Evolutionary conservation across 768 basidiomycete genomes (phyloP), one percentile per base, ranked within the genome.

Genomic region (Melanogaster broomeanus): DNA sequence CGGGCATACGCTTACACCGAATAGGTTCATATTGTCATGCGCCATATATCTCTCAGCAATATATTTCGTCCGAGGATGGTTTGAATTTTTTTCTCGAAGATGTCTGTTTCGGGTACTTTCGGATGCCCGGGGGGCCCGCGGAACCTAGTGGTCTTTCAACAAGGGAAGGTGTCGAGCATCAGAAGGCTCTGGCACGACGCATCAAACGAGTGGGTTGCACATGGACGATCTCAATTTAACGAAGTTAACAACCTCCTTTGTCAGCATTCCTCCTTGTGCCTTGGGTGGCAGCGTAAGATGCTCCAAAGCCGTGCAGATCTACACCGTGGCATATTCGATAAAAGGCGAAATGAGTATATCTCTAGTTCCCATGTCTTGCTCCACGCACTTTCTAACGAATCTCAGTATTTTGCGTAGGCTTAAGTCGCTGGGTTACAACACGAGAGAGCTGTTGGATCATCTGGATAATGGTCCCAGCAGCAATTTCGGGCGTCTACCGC

Each of bases 211-310:
- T 60, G 22, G 13, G 59, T 48, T 15, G 2, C 44, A 1, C 12
- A 18, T 37, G 16, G 4, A 28, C 4, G 3, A 10, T 35, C 24
- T 12, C 37, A n/a, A 16, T 18, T 16, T 11, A 4, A 15, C 4
- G 2, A 25, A 18, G 2, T 40, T 21, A 16, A 37, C 22, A 13
- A 4, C 3, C 21, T n/a, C 19, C 5, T 22, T 24, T 18, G 10
- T n/a, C 35, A 60, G 58, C 46, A 60, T 35, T 59, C 53, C 18
- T n/a, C 1, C 6, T 9, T 19, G 8, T 56, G 53, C 16, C 18
- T 0, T 24, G 11, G 18, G 9, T 61, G 49, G 59, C 39, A 59
- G 11, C 2, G 1, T 21, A 3, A 0, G 11, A 24, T 16, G 22
- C 25, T 56, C 24, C 1, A 4, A 8, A 13, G n/a, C 45, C 42